phyloP scores from a whole-genome alignment of 805 yeast species.

The Peterozyma xylosa region DNA sequence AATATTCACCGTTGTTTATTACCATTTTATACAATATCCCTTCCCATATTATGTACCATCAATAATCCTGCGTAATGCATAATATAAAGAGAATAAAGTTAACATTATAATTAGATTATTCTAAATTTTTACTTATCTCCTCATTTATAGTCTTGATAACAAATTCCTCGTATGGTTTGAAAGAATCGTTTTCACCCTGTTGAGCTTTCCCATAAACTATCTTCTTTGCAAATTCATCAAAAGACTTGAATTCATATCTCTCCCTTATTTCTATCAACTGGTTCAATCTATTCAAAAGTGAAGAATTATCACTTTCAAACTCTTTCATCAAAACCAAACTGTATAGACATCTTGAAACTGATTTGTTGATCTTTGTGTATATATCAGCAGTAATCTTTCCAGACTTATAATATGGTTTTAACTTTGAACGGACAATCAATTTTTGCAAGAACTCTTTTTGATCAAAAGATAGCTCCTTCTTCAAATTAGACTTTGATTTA shows the following conservation, averaged over 20 bases:
- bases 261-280: conserved; percentile 21
- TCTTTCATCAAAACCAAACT: conserved; percentile 12
- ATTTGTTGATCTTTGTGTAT: conserved; percentile 56
- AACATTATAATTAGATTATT: no score
- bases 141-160: no score
- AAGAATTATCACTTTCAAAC: conserved; percentile 4
- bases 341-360: conserved; percentile 55
- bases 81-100: no score
- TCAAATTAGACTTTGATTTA: conserved; percentile 7
- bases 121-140: no score
- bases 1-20: no score
- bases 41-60: no score
- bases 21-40: no score
- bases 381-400: conserved; percentile 18
- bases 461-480: conserved; percentile 17
- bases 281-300: conserved; percentile 16
- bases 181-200: no score
- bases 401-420: conserved; percentile 40
- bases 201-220: no score
- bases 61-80: no score
- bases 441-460: conserved; percentile 53
- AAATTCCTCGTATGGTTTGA: no score
- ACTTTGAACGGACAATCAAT: conserved; percentile 40
- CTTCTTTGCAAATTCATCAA: conserved; percentile 12
- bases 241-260: conserved; percentile 15